Conservation (phyloP, 1,284 basidiomycete species). For the Lignosus rhinocerotis region DNA sequence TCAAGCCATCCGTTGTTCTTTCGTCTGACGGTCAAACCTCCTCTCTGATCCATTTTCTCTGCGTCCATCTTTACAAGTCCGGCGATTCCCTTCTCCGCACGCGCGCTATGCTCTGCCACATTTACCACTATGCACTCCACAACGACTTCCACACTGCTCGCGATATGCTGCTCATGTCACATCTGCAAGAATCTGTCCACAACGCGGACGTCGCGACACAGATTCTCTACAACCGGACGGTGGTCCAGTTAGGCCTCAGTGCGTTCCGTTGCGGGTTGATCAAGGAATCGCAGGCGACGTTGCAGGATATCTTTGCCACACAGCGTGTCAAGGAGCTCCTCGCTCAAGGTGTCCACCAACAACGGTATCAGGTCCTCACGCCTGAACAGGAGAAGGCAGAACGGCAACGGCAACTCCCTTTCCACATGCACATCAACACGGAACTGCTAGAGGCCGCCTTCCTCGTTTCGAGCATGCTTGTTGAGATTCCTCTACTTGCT, state of each 20-base stretch:
- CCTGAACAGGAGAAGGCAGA: conserved; percentile 98
- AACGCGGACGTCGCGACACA: conserved; percentile 97
- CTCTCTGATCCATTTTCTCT: conserved; percentile 84
- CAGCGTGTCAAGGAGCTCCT: conserved; percentile 96
- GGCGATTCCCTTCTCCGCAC: conserved; percentile 91
- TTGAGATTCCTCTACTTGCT: conserved; percentile 95
- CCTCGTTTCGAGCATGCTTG: conserved; percentile 97
- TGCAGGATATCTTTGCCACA: conserved; percentile 96
- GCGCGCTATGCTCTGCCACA: conserved; percentile 96
- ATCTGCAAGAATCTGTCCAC: conserved; percentile 95
- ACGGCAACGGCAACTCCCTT: conserved; percentile 93
- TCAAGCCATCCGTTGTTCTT: conserved; percentile 61
- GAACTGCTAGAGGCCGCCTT: conserved; percentile 97
- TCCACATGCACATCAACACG: conserved; percentile 99
- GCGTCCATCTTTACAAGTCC: conserved; percentile 92
- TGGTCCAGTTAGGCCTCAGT: conserved; percentile 96
- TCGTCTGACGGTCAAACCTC: conserved; percentile 59
- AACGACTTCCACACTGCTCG: conserved; percentile 97
- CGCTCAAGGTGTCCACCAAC: conserved; percentile 94
- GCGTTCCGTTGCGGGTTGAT: conserved; percentile 97
- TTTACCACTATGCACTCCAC: conserved; percentile 96
- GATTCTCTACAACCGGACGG: conserved; percentile 96
- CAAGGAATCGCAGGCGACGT: conserved; percentile 89
- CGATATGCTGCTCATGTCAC: conserved; percentile 99
- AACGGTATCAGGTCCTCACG: conserved; percentile 83